Evolutionary conservation across 2,329 filamentous ascomycete species (phyloP), one percentile per base, ranked within the genome.

Genomic region (Didymella lethalis): DNA sequence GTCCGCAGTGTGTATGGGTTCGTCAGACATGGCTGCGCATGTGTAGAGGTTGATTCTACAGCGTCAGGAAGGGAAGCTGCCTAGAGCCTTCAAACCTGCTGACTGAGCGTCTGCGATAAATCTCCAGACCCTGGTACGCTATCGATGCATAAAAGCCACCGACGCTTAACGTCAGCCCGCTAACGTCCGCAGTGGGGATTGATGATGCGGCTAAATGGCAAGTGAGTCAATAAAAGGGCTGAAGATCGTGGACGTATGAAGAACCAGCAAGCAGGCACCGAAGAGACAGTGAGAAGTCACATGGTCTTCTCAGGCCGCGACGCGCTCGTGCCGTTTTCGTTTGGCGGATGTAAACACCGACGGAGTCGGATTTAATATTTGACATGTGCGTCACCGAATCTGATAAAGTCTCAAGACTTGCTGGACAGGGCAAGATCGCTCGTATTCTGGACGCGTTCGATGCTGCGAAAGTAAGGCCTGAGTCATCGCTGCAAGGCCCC

Each of bases 1-100:
- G 54, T 49, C 58, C 7, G 59, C 40, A 48, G 58, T 60, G 29
- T 65, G 64, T 48, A 62, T 56, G 12, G 68, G 60, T 48, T 71
- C 63, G 51, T 71, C 72, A 47, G 64, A 63, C 72, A 75, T 75
- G 47, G 31, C 47, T 52, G 51, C 29, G 46, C 47, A 49, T 48
- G 41, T n/a, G 23, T 25, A 29, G 8, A 14, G 12, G 23, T 11
- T 50, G 26, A 29, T 16, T 50, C 40, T 45, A 25, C 23, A 50
- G 25, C 20, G 26, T 50, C 46, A 40, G 34, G 12, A 49, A 8
- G 7, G 32, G 20, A 28, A 31, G 31, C 41, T 50, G 51, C 41
- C 28, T 47, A 41, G 26, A 47, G 10, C 23, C 11, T 26, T 25
- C 14, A 45, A 23, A 25, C 23, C 11, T 36, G 53, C 50, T 50